Base-by-base conservation (phyloP, 108 stramenopile species). In the Cyclotella sp. region DNA sequence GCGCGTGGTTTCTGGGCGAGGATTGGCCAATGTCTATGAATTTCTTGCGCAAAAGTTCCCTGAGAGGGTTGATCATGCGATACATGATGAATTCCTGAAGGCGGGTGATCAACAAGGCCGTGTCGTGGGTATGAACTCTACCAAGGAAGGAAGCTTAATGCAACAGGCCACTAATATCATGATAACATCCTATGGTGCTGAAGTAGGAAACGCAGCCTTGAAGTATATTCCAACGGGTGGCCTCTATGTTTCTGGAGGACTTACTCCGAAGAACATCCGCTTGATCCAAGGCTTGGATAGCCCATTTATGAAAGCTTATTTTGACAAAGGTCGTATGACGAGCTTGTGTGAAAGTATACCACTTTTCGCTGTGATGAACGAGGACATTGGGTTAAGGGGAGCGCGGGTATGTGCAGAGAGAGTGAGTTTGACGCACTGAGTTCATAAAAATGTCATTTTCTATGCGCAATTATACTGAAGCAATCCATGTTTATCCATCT, bases 141-240 rank as follows among this genome's bases (percentile, higher is more conserved):
- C 67, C 0, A 77, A 75, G 13, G 66, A 65, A 42, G 83, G 89
- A n/a, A 76, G 75, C 42, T 58, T 93, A 30, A 76, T 80, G 41
- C 47, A 67, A 26, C 81, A 90, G 46, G 90, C 92, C 3, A 79
- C 82, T 63, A 58, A 90, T 28, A 87, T 93, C 34, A 88, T 91
- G 86, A 76, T 85, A 53, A 62, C 92, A 54, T 87, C 96, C 24
- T 98, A 98, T 75, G 98, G 98, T 22, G 84, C 82, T 19, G 98
- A 98, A 75, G 95, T 92, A 39, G 98, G 98, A 16, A 86, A 82
- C 67, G 86, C 90, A 51, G 93, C 84, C 10, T 83, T 99, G 73
- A 97, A 97, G 69, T 97, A 78, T 65, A 89, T 98, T 63, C 98
- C 98, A 3, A 90, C 88, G 28, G 98, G 98, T 65, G 98, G 98